phyloP scores from a whole-genome alignment of 192 early-diverging fungal genomes.

The Gryganskiella cystojenkinii region DNA sequence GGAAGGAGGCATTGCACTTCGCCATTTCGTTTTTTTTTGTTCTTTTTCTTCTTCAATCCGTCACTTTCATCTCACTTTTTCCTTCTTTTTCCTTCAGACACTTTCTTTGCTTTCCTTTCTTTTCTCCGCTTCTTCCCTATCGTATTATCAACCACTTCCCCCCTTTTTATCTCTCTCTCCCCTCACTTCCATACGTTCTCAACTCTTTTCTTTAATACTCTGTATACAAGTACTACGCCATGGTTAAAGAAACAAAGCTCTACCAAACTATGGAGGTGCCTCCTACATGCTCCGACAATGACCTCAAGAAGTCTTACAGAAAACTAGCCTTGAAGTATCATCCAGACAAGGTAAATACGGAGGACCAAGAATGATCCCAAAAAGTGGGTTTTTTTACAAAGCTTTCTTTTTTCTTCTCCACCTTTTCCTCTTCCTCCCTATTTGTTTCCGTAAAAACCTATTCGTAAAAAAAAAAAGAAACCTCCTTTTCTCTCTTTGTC shows the following conservation, averaged over 20 bases:
- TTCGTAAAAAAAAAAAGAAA: neutral
- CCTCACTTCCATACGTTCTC: slow-evolving; percentile 2
- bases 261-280: slow-evolving; percentile 90
- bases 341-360: slow-evolving; percentile 90
- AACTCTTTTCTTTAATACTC: slow-evolving; percentile 6
- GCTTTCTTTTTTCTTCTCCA: neutral
- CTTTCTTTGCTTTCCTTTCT: slow-evolving; percentile 2
- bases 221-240: no score
- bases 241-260: slow-evolving; percentile 83
- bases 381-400: neutral
- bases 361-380: no score
- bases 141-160: no score
- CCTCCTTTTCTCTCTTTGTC: neutral
- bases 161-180: neutral
- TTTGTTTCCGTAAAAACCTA: neutral
- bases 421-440: neutral
- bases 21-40: neutral
- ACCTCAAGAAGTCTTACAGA: slow-evolving; percentile 97
- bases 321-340: slow-evolving; percentile 93
- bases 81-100: neutral
- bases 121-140: neutral
- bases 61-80: neutral
- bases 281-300: slow-evolving; percentile 76
- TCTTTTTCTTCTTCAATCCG: neutral
- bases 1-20: no score